Base-by-base conservation (phyloP, 2,329 filamentous ascomycete species). In the Amauroascus verrucosus region DNA sequence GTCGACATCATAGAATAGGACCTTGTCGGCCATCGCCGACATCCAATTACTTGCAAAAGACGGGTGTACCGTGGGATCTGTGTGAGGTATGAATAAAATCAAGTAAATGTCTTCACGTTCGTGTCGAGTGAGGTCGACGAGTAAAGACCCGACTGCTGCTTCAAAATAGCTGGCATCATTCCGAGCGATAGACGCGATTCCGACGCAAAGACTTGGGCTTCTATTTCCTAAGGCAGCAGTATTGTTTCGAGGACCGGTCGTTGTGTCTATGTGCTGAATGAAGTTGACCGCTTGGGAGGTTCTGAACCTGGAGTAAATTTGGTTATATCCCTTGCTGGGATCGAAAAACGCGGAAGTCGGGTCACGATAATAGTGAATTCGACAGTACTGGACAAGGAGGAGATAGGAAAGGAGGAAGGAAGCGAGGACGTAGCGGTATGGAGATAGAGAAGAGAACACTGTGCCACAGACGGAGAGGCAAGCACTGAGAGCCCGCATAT, bases 1-100 rank as follows among this genome's bases (percentile, higher is more conserved):
- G 16, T 64, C 55, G 16, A 67, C 57, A 30, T 70, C 61, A 58
- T 76, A 76, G 6, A 64, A 61, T 28, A 74, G 54, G 8, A 76
- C 63, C n/a, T 69, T 58, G 57, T 76, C 72, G 1, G 66, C 58
- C 8, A 74, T 57, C 4, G 63, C 62, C 13, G 62, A 56, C 2
- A 73, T 61, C 72, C 74, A 76, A n/a, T 63, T 54, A 53, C 72
- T 66, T 9, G 61, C 57, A 53, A 69, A 75, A 1, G 68, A 65
- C 1, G 71, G 70, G 56, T 76, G 73, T 8, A 58, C 48, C 1
- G 59, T 57, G 0, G 73, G 72, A 35, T 73, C 66, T 0, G 67
- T 65, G 55, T 76, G 72, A 1, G 72, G 67, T 41, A 77, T 68
- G 46, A 76, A 72, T 4, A 74, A 62, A 6, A 71, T 65, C 18